phyloP scores from a whole-genome alignment of 371 early-diverging fungal genomes.

The Paraphysoderma sedebokerense region DNA sequence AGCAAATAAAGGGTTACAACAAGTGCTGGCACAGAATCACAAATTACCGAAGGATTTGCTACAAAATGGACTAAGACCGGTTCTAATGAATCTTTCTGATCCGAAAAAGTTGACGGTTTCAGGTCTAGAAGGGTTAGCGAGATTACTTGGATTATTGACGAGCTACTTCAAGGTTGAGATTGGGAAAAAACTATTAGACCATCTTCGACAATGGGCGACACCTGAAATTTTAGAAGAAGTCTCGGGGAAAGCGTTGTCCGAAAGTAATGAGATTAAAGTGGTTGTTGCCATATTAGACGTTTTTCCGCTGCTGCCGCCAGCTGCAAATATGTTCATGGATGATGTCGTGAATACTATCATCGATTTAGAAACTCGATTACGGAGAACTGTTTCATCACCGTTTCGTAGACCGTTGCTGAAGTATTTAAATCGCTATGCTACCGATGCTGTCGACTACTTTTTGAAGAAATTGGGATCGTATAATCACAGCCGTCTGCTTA shows the following conservation, averaged over 20 bases:
- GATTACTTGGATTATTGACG: constrained; percentile 78
- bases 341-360: constrained; percentile 70
- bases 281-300: constrained; percentile 86
- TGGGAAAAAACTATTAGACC: constrained; percentile 91
- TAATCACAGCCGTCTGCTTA: constrained; percentile 43
- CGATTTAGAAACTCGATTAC: constrained; percentile 60
- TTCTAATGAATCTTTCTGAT: constrained; percentile 83
- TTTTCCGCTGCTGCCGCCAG: constrained; percentile 77
- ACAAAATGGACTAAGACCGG: constrained; percentile 91
- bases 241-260: constrained; percentile 60
- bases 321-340: constrained; percentile 81
- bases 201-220: constrained; percentile 81
- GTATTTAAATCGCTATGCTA: constrained; percentile 71
- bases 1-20: constrained; percentile 80
- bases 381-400: constrained; percentile 73
- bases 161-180: constrained; percentile 97
- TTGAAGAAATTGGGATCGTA: constrained; percentile 43
- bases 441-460: constrained; percentile 75
- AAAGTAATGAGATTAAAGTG: constrained; percentile 77
- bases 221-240: constrained; percentile 61
- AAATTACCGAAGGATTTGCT: constrained; percentile 89
- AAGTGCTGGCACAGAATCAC: constrained; percentile 61
- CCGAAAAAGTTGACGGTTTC: constrained; percentile 80
- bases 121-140: constrained; percentile 81
- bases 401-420: constrained; percentile 78